Base-by-base conservation (phyloP, 306 rosid genomes). In the Quercus ilex region DNA sequence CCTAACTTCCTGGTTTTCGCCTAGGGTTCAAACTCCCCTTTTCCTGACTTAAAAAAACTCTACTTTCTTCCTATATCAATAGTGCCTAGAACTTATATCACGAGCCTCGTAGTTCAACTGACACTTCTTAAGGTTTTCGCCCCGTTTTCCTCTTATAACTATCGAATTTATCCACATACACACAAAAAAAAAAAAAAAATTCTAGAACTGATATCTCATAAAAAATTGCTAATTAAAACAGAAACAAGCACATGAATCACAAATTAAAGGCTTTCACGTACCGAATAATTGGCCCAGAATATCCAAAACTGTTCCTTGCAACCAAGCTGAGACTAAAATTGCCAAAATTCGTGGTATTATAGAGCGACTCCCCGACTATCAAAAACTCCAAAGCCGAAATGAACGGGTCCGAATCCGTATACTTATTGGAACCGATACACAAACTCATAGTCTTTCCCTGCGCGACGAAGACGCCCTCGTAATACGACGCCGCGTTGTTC, bases 401-500 rank as follows among this genome's bases (percentile, higher is more conserved):
- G 84, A 96, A 96, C 12, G 99, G 99, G 84, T 93, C 97, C 19
- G 99, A 90, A 13, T 85, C 87, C 6, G 97, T 96, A 73, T 89
- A 73, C 75, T 38, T 76, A 82, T 90, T 93, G 2, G 94, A 80
- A 46, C 90, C 98, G 25, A 96, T 79, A n/a, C 99, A 96, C 0
- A 96, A 23, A 62, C 84, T 91, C 89, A 91, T 85, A 30, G 75
- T 64, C 82, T 80, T 93, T 19, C 88, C 93, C 78, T 81, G 84
- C 25, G 96, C 97, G 18, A 80, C 62, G 74, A 91, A 96, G 31
- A 96, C 85, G 63, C 92, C 97, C 76, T 96, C 99, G 41, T 82
- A 91, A 80, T 75, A 85, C 7, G 91, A 83, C 10, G 87, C 38
- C 69, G 69, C 23, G 14, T 84, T 88, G 5, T 52, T 71, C 0